These are phyloP conservation scores for Apiotrichum sp. DNA, from an alignment of 1,284 basidiomycete genomes.

Conservation along the genomic window DNA sequence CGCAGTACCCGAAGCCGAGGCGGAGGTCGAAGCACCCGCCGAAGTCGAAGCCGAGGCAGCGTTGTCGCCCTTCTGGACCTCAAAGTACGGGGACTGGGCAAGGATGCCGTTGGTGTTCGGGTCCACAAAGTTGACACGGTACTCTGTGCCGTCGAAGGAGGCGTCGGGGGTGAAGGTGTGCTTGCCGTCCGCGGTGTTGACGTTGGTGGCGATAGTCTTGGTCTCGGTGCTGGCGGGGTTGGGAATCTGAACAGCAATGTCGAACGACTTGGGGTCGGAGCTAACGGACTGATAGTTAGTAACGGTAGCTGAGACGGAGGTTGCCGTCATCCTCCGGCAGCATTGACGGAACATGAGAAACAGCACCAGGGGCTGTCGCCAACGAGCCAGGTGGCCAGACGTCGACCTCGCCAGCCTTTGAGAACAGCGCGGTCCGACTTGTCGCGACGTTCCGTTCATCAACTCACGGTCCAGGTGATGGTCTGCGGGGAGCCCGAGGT, in stretches of 20 bases:
- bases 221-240: slow-evolving; percentile 19
- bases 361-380: too few relatives aligned
- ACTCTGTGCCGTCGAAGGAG: slow-evolving; percentile 21
- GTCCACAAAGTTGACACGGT: slow-evolving; percentile 23
- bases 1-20: slow-evolving; percentile 8
- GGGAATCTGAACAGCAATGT: slow-evolving; percentile 30
- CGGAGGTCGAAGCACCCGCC: slow-evolving; percentile 2
- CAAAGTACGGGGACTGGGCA: slow-evolving; percentile 38
- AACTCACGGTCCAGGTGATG: slow-evolving; percentile 37
- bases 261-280: slow-evolving; percentile 16
- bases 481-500: slow-evolving; percentile 21
- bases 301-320: too few relatives aligned
- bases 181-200: slow-evolving; percentile 26
- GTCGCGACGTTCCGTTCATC: too few relatives aligned
- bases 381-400: too few relatives aligned
- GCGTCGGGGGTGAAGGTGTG: slow-evolving; percentile 35
- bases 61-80: slow-evolving; percentile 22
- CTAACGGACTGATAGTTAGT: background rate
- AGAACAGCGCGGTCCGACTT: too few relatives aligned
- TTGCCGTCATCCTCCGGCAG: too few relatives aligned
- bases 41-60: background rate
- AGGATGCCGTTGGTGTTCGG: slow-evolving; percentile 28
- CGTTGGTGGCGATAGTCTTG: slow-evolving; percentile 39
- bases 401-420: too few relatives aligned
- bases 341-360: too few relatives aligned